phyloP scores from a whole-genome alignment of 164 flowering plant species.

The Kingdonia uniflora region DNA sequence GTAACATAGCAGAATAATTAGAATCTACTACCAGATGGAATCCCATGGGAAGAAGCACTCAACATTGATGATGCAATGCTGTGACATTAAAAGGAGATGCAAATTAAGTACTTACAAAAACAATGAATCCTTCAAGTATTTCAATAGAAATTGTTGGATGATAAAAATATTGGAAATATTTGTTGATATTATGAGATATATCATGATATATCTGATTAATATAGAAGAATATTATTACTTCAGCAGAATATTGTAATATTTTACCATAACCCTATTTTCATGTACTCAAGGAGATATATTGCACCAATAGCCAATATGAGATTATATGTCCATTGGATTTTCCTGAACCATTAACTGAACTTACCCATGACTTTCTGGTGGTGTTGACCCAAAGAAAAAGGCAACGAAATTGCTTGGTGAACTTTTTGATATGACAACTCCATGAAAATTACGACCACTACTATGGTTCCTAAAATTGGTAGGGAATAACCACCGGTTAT shows the following conservation, averaged over 20 bases:
- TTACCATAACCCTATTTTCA: no score
- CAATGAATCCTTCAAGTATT: no score
- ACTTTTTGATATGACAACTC: conserved; percentile 67
- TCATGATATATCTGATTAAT: no score
- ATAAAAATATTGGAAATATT: neutral
- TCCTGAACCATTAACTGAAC: conserved; percentile 12
- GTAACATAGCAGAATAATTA: no score
- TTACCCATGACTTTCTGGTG: conserved; percentile 82
- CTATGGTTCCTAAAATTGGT: conserved; percentile 48
- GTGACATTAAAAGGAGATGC: conserved; percentile 11
- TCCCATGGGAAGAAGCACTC: conserved; percentile 69
- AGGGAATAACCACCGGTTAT: conserved; percentile 62
- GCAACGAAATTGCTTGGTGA: conserved; percentile 92
- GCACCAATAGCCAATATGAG: no score
- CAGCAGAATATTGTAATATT: no score
- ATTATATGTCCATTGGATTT: no score
- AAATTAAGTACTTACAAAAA: no score
- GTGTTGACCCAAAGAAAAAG: conserved; percentile 88
- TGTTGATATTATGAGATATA: no score
- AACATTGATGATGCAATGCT: conserved; percentile 61
- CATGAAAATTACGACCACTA: conserved; percentile 45
- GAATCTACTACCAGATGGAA: conserved; percentile 59
- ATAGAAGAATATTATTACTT: no score
- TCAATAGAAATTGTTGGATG: neutral
- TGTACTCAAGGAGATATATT: no score